Evolutionary conservation across 1,284 basidiomycete species (phyloP), one percentile per base, ranked within the genome.

Genomic region (Hymenochaete sp.): DNA sequence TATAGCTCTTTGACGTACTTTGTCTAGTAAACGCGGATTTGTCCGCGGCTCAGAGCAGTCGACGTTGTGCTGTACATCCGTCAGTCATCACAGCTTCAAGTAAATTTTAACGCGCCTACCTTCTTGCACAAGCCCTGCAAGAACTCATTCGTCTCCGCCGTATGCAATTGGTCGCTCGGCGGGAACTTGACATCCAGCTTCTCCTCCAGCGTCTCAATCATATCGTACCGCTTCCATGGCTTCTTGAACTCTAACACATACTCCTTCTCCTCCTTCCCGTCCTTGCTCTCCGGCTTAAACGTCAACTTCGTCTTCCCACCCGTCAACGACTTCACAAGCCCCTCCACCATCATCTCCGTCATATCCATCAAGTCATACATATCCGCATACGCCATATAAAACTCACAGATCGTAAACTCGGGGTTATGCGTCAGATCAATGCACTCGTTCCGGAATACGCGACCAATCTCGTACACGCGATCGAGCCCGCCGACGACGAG

Each of bases 361-460:
- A 98, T 77, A 49, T 98, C 93, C 95, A 98, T 98, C 51, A 98
- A 54, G 62, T 98, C 96, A 71, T 93, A 89, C 92, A 97, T 96
- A 66, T 98, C 95, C 52, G 95, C 95, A 61, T 98, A 98, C 22
- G 95, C 95, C 95, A 99, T 98, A 65, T 98, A 98, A 68, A 99
- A 98, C 71, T 99, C 95, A 76, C 95, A 98, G 66, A 98, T 96
- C 16, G 91, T 91, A 71, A 96, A 95, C 62, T 95, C 91, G 53
- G 93, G 92, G 67, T 96, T 96, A 66, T 96, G 93, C 21, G 95
- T 99, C 58, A 98, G 72, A 68, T 99, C 96, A 63, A 99, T 99
- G 43, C 93, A 89, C 65, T 99, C 96, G 66, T 98, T 99, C 47
- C 96, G 73, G 79, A 98, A 99, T 25, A 98, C 93, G 43, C 95